Evolutionary conservation across 768 basidiomycete genomes (phyloP).

Genomic region (Lactifluus subvellereus): DNA sequence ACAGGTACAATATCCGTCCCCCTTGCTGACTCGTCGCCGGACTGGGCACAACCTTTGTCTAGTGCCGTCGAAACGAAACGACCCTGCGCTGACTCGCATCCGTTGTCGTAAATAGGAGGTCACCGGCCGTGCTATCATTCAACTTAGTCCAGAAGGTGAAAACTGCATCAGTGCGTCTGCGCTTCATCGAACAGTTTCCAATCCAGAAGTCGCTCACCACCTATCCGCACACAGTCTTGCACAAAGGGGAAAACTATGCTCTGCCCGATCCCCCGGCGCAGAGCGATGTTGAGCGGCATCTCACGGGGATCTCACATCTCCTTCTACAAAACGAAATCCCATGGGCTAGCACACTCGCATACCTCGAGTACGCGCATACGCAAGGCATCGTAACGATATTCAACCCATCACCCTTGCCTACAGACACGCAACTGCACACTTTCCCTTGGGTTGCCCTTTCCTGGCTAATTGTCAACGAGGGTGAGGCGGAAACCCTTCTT

Average conservation of each 20-base stretch:
- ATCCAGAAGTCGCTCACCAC: not conserved
- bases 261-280: conserved; percentile 31
- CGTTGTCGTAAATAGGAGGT: conserved; percentile 33
- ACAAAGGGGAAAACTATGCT: conserved; percentile 53
- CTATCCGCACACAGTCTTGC: conserved; percentile 39
- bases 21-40: not conserved
- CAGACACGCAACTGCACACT: conserved; percentile 32
- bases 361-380: conserved; percentile 26
- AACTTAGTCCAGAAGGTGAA: conserved; percentile 51
- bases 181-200: not conserved
- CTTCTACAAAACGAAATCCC: conserved; percentile 59
- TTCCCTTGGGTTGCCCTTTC: conserved; percentile 49
- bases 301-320: conserved; percentile 42
- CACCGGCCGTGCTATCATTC: conserved; percentile 57
- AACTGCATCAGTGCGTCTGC: conserved; percentile 51
- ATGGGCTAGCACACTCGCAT: conserved; percentile 37
- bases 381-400: conserved; percentile 35
- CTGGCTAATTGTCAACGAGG: conserved; percentile 54
- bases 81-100: not conserved
- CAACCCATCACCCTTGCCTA: conserved; percentile 56
- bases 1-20: conserved; percentile 30
- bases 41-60: not conserved
- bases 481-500: conserved; percentile 37
- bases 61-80: not conserved
- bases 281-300: conserved; percentile 23